phyloP scores from a whole-genome alignment of 768 basidiomycete genomes.

The Ephemerocybe angulata region DNA sequence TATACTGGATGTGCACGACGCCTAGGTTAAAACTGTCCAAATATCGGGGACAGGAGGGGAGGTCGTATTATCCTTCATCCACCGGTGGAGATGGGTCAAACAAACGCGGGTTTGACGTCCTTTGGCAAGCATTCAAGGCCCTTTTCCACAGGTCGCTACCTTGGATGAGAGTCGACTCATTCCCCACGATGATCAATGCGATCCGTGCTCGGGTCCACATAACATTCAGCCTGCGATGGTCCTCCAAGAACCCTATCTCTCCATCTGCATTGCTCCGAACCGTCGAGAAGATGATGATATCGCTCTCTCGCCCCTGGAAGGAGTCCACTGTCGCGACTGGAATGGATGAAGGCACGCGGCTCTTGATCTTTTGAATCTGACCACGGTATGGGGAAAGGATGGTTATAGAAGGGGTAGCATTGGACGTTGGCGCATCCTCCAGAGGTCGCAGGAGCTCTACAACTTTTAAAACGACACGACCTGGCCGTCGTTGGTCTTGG shows the following conservation, averaged over 20 bases:
- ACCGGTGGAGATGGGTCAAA: not conserved
- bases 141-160: slow-evolving; percentile 47
- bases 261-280: slow-evolving; percentile 57
- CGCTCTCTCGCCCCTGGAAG: slow-evolving; percentile 67
- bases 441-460: slow-evolving; percentile 36
- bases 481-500: slow-evolving; percentile 62
- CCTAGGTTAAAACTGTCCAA: no score
- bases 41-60: no score
- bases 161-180: slow-evolving; percentile 44
- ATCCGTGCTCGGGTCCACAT: slow-evolving; percentile 66
- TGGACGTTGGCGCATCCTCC: not conserved
- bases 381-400: slow-evolving; percentile 60
- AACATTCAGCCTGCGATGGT: slow-evolving; percentile 58
- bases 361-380: slow-evolving; percentile 47
- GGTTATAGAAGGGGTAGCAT: slow-evolving; percentile 35
- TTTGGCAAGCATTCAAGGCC: slow-evolving; percentile 42
- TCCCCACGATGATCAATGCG: slow-evolving; percentile 59
- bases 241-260: slow-evolving; percentile 66
- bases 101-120: slow-evolving; percentile 10
- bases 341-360: slow-evolving; percentile 34
- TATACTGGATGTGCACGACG: no score
- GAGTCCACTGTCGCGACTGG: slow-evolving; percentile 53
- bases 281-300: slow-evolving; percentile 62
- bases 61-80: no score
- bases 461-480: slow-evolving; percentile 48